Evolutionary conservation across 352 stramenopile species (phyloP).

Genomic region (Pythium chondricola): DNA sequence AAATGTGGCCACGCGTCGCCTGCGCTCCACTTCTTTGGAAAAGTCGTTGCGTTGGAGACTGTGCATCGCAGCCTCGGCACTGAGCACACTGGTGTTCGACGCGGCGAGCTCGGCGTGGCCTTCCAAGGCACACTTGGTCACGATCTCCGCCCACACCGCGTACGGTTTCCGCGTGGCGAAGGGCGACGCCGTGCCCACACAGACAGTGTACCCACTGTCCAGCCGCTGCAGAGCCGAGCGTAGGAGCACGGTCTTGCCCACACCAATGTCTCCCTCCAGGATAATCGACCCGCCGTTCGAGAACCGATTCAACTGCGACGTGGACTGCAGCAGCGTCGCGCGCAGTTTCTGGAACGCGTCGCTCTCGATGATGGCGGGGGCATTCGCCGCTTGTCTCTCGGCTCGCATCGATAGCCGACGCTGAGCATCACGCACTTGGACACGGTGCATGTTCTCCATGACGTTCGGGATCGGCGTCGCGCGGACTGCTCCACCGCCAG

Average conservation of each 20-base stretch:
- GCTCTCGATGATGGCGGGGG: conserved; percentile 53
- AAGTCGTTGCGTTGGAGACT: conserved; percentile 16
- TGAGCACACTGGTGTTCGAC: conserved; percentile 1
- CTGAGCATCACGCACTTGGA: conserved; percentile 78
- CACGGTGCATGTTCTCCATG: conserved; percentile 85
- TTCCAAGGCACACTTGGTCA: conserved; percentile 57
- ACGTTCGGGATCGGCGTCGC: conserved; percentile 61
- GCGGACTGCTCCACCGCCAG: conserved; percentile 2
- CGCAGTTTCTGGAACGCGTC: conserved; percentile 50
- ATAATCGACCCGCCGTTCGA: conserved; percentile 62
- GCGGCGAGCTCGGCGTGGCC: conserved; percentile 1
- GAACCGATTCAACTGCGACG: conserved; percentile 60
- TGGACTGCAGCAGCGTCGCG: conserved; percentile 50
- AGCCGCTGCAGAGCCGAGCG: conserved; percentile 45
- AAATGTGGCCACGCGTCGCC: conserved; percentile 50
- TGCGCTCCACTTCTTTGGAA: conserved; percentile 30
- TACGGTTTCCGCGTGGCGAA: conserved; percentile 77
- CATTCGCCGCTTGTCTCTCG: conserved; percentile 34
- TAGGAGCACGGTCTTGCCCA: conserved; percentile 79
- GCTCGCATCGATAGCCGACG: conserved; percentile 48
- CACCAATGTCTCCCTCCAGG: conserved; percentile 76
- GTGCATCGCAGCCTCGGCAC: conserved; percentile 5
- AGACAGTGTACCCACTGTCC: conserved; percentile 43
- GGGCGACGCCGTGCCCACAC: conserved; percentile 64
- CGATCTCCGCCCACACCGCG: conserved; percentile 72